Evolutionary conservation across 345 rosid species (phyloP), one percentile per base, ranked within the genome.

Genomic region (Arabis alpina): DNA sequence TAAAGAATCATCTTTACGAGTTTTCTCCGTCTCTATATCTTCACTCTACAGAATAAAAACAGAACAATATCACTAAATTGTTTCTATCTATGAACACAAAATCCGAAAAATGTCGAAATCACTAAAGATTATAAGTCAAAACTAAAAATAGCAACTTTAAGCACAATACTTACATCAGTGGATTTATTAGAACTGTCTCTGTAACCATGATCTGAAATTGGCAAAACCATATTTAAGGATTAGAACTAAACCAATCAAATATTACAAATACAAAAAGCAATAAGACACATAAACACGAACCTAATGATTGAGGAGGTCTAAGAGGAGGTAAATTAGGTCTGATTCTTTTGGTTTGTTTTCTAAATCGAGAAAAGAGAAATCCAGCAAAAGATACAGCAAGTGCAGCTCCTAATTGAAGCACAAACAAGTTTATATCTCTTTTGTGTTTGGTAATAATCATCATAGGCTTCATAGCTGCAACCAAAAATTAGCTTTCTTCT

Each of bases 351-450:
- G 61, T 66, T 12, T 43, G 56, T 67, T 77, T 84, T 51, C 65
- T 40, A 62, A 83, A 55, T 37, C 90, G 87, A 59, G 90, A 79
- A 79, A 61, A 82, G 65, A 91, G 61, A 67, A 91, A 75, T 24
- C 91, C 96, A n/a, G 93, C 94, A 32, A 87, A 68, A 53, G 96
- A 89, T 36, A 94, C 71, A 19, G 88, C 84, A 1, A 94, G 36
- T 39, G 85, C 99, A 34, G 85, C 83, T 60, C 97, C 97, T 60
- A 91, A 24, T 70, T 83, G 82, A 61, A 88, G 41, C 59, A 89
- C 63, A 51, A 85, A 12, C n/a, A 87, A 77, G 64, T 73, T 87
- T 41, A 93, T 37, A 54, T 82, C 86, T 64, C 71, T 72, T 76
- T 82, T 87, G 32, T 81, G 83, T 68, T 69, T 84, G 49, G 74